Conservation (phyloP, 2,329 filamentous ascomycete species). For the Penicillium griseofulvum region DNA sequence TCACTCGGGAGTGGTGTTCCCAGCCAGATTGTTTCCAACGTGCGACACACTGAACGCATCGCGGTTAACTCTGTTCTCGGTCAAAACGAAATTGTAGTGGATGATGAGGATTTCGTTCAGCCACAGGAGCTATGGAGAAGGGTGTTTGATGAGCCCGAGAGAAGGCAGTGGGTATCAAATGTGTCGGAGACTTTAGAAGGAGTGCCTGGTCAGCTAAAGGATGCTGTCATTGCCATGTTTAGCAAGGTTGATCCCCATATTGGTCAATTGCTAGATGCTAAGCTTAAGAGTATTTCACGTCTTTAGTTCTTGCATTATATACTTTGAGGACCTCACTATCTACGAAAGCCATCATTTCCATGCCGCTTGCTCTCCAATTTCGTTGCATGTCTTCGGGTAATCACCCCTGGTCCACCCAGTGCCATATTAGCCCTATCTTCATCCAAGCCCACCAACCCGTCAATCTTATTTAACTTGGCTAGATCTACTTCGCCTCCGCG, state of each 20-base stretch:
- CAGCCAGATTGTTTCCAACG: slow-evolving; percentile 16
- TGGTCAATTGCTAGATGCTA: slow-evolving; percentile 14
- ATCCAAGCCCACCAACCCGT: no score
- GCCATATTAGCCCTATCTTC: no score
- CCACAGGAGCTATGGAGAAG: slow-evolving; percentile 30
- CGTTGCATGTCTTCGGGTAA: no score
- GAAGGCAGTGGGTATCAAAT: slow-evolving; percentile 22
- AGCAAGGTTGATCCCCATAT: slow-evolving; percentile 12
- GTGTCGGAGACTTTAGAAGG: slow-evolving; percentile 24
- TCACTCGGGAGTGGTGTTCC: slow-evolving; percentile 21
- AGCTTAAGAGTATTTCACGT: not conserved
- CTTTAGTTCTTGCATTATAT: not conserved
- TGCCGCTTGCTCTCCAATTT: not conserved
- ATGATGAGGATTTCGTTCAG: slow-evolving; percentile 33
- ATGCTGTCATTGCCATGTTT: slow-evolving; percentile 13
- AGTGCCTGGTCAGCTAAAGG: slow-evolving; percentile 19
- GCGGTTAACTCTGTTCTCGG: slow-evolving; percentile 21
- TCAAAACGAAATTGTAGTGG: slow-evolving; percentile 24
- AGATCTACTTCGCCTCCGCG: no score
- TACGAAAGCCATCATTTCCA: no score
- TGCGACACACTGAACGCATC: slow-evolving; percentile 24
- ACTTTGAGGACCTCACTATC: no score
- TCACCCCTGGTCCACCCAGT: no score
- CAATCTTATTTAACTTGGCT: no score
- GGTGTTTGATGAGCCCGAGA: slow-evolving; percentile 28